Evolutionary conservation across 2,329 filamentous ascomycete genomes (phyloP).

Genomic region (Sphaerulina musiva): DNA sequence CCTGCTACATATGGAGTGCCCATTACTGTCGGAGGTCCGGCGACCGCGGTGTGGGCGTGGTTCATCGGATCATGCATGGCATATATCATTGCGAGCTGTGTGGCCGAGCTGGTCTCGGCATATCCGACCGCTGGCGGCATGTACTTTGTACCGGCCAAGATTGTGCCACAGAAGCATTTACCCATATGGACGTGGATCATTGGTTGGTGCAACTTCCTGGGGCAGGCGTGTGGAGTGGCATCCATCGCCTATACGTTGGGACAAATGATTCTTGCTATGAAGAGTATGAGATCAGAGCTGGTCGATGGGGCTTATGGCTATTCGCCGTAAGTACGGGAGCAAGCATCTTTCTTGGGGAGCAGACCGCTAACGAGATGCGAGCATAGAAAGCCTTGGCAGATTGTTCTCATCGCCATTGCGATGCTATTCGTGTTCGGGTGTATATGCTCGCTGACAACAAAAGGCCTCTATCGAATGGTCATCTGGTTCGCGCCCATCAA

Average conservation of each 20-base stretch:
- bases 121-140: constrained; percentile 62
- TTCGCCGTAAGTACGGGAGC: constrained; percentile 45
- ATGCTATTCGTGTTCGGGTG: constrained; percentile 51
- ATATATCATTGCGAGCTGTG: constrained; percentile 57
- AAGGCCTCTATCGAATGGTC: constrained; percentile 53
- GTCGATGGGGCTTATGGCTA: constrained; percentile 48
- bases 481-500: constrained; percentile 63
- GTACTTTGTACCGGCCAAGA: constrained; percentile 62
- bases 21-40: constrained; percentile 54
- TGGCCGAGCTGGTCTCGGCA: constrained; percentile 59
- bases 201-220: constrained; percentile 58
- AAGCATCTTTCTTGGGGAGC: neutral
- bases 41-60: constrained; percentile 61
- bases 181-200: constrained; percentile 60
- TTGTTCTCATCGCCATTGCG: constrained; percentile 52
- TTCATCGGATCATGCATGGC: constrained; percentile 58
- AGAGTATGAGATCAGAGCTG: constrained; percentile 54
- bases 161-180: constrained; percentile 54
- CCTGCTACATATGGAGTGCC: constrained; percentile 57
- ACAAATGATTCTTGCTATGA: constrained; percentile 57
- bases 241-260: constrained; percentile 58
- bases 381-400: constrained; percentile 51
- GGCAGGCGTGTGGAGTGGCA: constrained; percentile 57
- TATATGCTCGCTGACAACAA: constrained; percentile 58
- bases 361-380: constrained; percentile 5